phyloP scores from a whole-genome alignment of 2,329 filamentous ascomycete genomes.

The Colletotrichum sp. region DNA sequence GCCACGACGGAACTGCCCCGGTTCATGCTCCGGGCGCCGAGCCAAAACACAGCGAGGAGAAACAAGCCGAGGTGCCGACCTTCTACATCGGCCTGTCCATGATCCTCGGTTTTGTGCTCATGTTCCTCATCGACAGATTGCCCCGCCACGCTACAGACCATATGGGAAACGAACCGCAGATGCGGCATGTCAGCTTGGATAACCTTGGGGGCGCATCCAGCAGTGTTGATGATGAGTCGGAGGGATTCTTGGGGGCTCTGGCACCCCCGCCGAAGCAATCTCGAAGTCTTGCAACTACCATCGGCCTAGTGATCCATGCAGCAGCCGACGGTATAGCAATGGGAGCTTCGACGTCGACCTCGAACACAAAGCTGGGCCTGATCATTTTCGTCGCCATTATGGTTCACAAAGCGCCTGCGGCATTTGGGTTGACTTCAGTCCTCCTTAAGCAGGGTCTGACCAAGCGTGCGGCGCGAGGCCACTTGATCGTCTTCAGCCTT shows the following conservation, averaged over 20 bases:
- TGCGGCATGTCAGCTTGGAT: slow-evolving; percentile 87
- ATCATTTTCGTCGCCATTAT: slow-evolving; percentile 97
- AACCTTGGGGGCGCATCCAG: slow-evolving; percentile 66
- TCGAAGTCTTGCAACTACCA: slow-evolving; percentile 80
- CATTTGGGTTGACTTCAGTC: slow-evolving; percentile 91
- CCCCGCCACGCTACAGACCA: slow-evolving; percentile 74
- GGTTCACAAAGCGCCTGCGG: slow-evolving; percentile 95
- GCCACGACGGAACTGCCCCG: slow-evolving; percentile 29
- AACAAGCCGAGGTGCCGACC: slow-evolving; percentile 56
- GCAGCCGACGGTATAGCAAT: slow-evolving; percentile 95
- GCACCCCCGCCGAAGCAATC: slow-evolving; percentile 62
- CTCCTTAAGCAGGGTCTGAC: slow-evolving; percentile 89
- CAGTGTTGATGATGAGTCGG: slow-evolving; percentile 59
- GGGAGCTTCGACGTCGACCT: slow-evolving; percentile 82
- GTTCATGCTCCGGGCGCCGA: slow-evolving; percentile 29
- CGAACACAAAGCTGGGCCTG: slow-evolving; percentile 78
- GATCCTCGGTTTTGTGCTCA: slow-evolving; percentile 87
- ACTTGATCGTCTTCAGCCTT: slow-evolving; percentile 89
- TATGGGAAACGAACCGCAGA: slow-evolving; percentile 68
- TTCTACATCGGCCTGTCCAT: slow-evolving; percentile 88
- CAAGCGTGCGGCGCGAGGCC: slow-evolving; percentile 82
- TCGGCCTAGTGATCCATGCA: slow-evolving; percentile 94
- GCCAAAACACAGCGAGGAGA: slow-evolving; percentile 36
- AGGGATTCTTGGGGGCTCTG: slow-evolving; percentile 64
- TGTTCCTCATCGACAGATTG: slow-evolving; percentile 93